Evolutionary conservation across 306 rosid genomes (phyloP).

Genomic region (Citrullus amarus): DNA sequence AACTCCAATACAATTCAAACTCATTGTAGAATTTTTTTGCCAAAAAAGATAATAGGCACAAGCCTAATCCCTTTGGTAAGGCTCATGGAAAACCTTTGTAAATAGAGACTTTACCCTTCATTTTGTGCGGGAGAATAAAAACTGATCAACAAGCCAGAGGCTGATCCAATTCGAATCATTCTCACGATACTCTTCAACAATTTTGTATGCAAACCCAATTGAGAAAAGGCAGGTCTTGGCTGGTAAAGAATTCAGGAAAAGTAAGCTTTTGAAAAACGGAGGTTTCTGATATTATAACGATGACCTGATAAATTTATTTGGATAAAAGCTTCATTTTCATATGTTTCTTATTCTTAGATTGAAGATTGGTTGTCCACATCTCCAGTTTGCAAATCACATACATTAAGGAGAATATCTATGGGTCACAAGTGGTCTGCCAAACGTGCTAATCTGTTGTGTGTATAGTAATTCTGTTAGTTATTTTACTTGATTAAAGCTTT

Average conservation of each 20-base stretch:
- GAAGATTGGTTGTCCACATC: neutral
- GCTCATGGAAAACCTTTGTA: too few relatives aligned
- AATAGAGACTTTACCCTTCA: too few relatives aligned
- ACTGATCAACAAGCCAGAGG: too few relatives aligned
- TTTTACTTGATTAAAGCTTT: conserved; percentile 18
- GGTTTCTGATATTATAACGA: conserved; percentile 1
- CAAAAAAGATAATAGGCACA: too few relatives aligned
- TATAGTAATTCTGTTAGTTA: conserved; percentile 16
- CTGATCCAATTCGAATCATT: conserved; percentile 38
- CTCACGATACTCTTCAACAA: conserved; percentile 40
- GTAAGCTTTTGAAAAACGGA: conserved; percentile 39
- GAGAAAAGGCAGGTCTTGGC: conserved; percentile 30
- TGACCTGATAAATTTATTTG: neutral
- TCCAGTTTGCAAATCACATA: neutral
- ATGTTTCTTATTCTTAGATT: neutral
- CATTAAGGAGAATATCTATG: neutral
- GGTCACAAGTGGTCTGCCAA: neutral
- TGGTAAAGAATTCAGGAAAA: conserved; percentile 26
- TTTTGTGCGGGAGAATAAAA: too few relatives aligned
- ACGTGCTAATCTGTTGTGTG: neutral
- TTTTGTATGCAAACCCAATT: conserved; percentile 66
- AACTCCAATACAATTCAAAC: too few relatives aligned
- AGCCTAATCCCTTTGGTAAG: too few relatives aligned
- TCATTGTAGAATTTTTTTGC: too few relatives aligned
- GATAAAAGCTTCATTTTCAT: neutral